A percentile compares a stretch with the other conserved stretches of the same genome.
Evolutionary conservation across 331 rosid species (phyloP).

Genomic region (Dryas integrifolia): DNA sequence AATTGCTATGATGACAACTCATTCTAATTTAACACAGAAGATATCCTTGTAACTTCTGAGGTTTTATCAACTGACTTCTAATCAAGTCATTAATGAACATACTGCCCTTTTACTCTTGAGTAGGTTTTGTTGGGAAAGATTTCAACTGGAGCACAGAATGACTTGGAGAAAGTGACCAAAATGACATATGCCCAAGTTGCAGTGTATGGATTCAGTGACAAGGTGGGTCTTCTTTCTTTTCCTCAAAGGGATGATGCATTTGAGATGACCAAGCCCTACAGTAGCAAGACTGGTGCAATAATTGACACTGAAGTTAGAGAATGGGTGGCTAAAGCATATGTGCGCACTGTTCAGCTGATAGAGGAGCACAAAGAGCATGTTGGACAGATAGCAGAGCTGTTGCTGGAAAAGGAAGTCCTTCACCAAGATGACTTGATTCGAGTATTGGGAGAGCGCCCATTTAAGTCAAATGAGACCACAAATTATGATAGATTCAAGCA

Average conservation of each 20-base stretch:
- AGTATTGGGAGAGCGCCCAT: constrained; percentile 42
- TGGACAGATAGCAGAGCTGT: constrained; percentile 38
- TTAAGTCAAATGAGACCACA: constrained; percentile 18
- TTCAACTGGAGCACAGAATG: constrained; percentile 49
- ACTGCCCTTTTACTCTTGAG: background rate
- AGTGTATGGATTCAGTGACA: constrained; percentile 43
- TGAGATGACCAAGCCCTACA: constrained; percentile 43
- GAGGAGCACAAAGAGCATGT: constrained; percentile 42
- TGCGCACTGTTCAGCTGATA: constrained; percentile 30
- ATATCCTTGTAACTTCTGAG: background rate
- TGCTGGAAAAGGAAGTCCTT: constrained; percentile 48
- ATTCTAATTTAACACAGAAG: background rate
- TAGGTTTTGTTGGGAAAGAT: constrained; percentile 46
- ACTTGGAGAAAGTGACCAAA: constrained; percentile 51
- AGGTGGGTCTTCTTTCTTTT: constrained; percentile 50
- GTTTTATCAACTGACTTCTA: background rate
- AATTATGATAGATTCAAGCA: constrained; percentile 41
- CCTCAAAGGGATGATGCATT: constrained; percentile 33
- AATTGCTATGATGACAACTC: background rate
- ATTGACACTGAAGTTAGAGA: constrained; percentile 48
- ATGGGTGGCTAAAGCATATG: constrained; percentile 44
- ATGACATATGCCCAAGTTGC: constrained; percentile 54
- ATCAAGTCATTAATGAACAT: background rate
- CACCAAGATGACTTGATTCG: constrained; percentile 44
- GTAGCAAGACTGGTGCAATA: constrained; percentile 46